Evolutionary conservation across 139 green algal genomes (phyloP).

Genomic region (Haematococcus lacustris): DNA sequence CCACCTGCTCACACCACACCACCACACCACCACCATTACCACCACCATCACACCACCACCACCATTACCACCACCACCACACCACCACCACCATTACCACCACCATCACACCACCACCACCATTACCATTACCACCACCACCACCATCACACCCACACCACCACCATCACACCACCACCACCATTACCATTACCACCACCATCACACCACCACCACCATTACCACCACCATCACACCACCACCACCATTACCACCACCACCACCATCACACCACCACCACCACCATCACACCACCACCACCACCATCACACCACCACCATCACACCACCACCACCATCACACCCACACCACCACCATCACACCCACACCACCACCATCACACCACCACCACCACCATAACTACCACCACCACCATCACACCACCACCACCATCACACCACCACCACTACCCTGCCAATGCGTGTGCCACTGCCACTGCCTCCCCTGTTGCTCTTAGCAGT

Average conservation of each 20-base stretch:
- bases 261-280: background rate
- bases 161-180: background rate
- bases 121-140: too few species aligned
- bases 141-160: background rate
- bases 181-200: background rate
- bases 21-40: background rate
- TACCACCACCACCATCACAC: too few species aligned
- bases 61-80: background rate
- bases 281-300: background rate
- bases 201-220: background rate
- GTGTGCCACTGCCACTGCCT: background rate
- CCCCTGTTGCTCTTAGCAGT: background rate
- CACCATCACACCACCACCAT: background rate
- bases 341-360: background rate
- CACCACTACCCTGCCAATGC: background rate
- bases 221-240: background rate
- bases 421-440: background rate
- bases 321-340: background rate
- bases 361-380: background rate
- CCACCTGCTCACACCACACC: slow-evolving; percentile 4
- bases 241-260: background rate
- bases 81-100: too few species aligned
- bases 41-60: background rate
- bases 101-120: background rate
- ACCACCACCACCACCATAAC: background rate